Evolutionary conservation across 768 basidiomycete species (phyloP).

Genomic region (Fibroporia radiculosa): DNA sequence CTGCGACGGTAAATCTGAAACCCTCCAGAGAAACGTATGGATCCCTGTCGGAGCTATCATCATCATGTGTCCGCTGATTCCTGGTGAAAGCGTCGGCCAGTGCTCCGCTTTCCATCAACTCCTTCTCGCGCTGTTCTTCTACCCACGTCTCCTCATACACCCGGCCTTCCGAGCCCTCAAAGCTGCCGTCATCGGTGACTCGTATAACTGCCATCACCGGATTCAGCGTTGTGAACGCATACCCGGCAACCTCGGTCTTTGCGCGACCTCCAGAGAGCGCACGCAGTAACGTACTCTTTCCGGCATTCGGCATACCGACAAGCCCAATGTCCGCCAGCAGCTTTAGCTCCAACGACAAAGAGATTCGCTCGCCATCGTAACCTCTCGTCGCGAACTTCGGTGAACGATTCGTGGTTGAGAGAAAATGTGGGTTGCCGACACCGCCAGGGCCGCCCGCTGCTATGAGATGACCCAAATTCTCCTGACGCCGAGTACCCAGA

Average conservation of each 20-base stretch:
- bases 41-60: slow-evolving; percentile 2
- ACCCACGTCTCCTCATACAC: slow-evolving; percentile 62
- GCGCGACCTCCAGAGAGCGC: slow-evolving; percentile 84
- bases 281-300: slow-evolving; percentile 84
- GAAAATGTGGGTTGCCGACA: slow-evolving; percentile 84
- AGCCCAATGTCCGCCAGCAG: slow-evolving; percentile 91
- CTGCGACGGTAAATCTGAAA: slow-evolving; percentile 91
- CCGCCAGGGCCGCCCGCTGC: slow-evolving; percentile 77
- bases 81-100: slow-evolving; percentile 43
- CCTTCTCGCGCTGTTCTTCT: slow-evolving; percentile 41
- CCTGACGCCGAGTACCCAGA: slow-evolving; percentile 47
- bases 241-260: slow-evolving; percentile 78
- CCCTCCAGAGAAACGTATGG: slow-evolving; percentile 38
- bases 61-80: slow-evolving; percentile 29
- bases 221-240: slow-evolving; percentile 93
- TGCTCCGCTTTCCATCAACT: slow-evolving; percentile 43
- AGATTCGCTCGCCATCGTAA: slow-evolving; percentile 64
- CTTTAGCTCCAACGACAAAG: slow-evolving; percentile 88
- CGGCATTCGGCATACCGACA: slow-evolving; percentile 94
- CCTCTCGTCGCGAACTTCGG: slow-evolving; percentile 86
- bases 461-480: slow-evolving; percentile 55
- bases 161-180: slow-evolving; percentile 47
- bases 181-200: slow-evolving; percentile 70
- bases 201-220: slow-evolving; percentile 90
- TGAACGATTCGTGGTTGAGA: slow-evolving; percentile 57